Percentiles rank a stretch among this genome's conserved stretches.
phyloP scores from a whole-genome alignment of 2,329 filamentous ascomycete species.

The Colletotrichum brevisporum region DNA sequence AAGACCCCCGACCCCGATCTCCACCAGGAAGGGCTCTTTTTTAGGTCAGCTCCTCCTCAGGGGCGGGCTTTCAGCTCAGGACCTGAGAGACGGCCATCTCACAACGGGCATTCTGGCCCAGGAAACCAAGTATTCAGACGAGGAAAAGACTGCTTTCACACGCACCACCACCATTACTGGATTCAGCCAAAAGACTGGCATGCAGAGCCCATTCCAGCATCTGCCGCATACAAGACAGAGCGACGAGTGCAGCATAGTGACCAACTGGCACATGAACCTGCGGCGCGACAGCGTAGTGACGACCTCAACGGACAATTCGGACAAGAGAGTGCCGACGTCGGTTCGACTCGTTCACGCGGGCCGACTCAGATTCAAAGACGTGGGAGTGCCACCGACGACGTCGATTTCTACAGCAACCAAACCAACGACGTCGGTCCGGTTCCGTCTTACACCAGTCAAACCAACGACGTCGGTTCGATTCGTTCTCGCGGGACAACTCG shows the following conservation, averaged over 20 bases:
- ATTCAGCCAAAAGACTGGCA: conserved; percentile 50
- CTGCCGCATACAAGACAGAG: conserved; percentile 10
- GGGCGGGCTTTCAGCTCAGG: conserved; percentile 14
- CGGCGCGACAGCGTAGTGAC: conserved; percentile 20
- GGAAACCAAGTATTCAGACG: conserved; percentile 7
- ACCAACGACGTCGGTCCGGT: no score
- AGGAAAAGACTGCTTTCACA: conserved; percentile 64
- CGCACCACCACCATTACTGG: conserved; percentile 76
- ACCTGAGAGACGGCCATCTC: conserved; percentile 1
- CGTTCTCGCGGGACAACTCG: neutral
- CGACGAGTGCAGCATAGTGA: conserved; percentile 25
- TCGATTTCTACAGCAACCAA: no score
- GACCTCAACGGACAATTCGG: conserved; percentile 27
- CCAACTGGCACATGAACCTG: conserved; percentile 27
- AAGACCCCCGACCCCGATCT: neutral
- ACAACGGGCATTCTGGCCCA: neutral
- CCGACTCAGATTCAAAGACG: no score
- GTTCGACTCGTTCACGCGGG: neutral
- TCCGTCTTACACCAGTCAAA: neutral
- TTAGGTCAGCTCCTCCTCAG: conserved; percentile 39
- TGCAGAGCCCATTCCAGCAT: conserved; percentile 14
- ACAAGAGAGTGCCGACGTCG: neutral
- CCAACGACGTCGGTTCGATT: conserved; percentile 14
- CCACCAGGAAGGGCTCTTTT: conserved; percentile 40
- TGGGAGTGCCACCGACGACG: no score